A percentile compares a stretch with the other conserved stretches of the same genome.
phyloP scores from a whole-genome alignment of 306 rosid genomes.

The Mucuna pruriens region DNA sequence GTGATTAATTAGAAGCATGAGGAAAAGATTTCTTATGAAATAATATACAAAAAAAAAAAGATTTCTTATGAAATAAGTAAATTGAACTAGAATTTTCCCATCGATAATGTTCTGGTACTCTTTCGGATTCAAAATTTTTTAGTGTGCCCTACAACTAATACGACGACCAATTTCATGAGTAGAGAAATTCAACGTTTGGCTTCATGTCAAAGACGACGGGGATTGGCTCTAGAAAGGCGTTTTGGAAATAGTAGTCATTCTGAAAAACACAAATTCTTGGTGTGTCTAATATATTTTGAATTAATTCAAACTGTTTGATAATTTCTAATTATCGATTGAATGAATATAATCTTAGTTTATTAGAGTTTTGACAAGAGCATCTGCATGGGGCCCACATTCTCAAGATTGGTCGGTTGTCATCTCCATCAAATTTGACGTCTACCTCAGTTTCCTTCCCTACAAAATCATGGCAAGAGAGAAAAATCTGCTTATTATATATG shows the following conservation, averaged over 20 bases:
- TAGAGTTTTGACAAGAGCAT: conserved; percentile 35
- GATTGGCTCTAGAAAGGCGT: conserved; percentile 39
- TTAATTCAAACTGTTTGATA: conserved; percentile 4
- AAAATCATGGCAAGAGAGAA: conserved; percentile 60
- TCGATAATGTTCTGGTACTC: not conserved
- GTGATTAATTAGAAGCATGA: not conserved
- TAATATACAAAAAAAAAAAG: too few relatives aligned
- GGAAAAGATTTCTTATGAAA: not conserved
- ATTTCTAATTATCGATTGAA: conserved; percentile 36
- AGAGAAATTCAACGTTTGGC: conserved; percentile 21
- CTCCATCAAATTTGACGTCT: conserved; percentile 55
- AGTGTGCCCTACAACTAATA: conserved; percentile 5
- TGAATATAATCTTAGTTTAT: conserved; percentile 36
- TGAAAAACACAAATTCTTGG: not conserved
- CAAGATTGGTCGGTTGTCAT: conserved; percentile 64
- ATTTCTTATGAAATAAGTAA: not conserved
- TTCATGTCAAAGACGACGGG: not conserved
- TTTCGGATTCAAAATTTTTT: not conserved
- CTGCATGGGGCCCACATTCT: conserved; percentile 40
- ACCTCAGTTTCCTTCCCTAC: conserved; percentile 46
- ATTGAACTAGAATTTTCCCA: not conserved
- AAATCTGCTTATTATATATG: conserved; percentile 21
- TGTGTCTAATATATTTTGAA: conserved; percentile 37
- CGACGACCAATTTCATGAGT: not conserved
- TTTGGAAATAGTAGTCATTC: conserved; percentile 23